Conservation (phyloP, 192 early-diverging fungal species). For the Globomyces pollinis-pini region DNA sequence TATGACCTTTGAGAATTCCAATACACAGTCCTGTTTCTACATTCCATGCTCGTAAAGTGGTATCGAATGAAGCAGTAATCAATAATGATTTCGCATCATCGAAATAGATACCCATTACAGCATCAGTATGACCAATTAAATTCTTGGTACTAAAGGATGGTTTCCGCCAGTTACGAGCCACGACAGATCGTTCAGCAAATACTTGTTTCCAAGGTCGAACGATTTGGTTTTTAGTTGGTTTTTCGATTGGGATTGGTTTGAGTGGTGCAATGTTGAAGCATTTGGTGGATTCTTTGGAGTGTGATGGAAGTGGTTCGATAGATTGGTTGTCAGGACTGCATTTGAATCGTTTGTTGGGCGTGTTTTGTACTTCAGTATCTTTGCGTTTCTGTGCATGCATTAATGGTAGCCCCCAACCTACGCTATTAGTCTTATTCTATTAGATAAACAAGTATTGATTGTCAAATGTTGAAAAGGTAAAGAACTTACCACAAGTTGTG, state of each 20-base stretch:
- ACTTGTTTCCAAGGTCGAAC: slow-evolving; percentile 97
- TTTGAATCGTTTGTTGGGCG: neutral
- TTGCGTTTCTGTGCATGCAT: slow-evolving; percentile 44
- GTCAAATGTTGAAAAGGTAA: too few species aligned
- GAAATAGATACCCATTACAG: slow-evolving; percentile 84
- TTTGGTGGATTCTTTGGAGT: neutral
- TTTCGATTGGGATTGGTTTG: neutral
- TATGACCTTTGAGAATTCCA: slow-evolving; percentile 75
- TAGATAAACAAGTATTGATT: too few species aligned
- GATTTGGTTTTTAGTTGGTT: slow-evolving; percentile 17
- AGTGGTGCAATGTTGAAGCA: neutral
- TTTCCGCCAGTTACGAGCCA: slow-evolving; percentile 92
- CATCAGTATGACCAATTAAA: slow-evolving; percentile 77
- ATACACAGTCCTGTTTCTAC: slow-evolving; percentile 74
- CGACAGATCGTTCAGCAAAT: slow-evolving; percentile 82
- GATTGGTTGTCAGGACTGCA: neutral
- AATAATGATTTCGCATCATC: slow-evolving; percentile 62
- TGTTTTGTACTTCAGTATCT: neutral
- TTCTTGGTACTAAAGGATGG: slow-evolving; percentile 58
- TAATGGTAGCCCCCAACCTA: slow-evolving; percentile 94
- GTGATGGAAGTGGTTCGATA: neutral
- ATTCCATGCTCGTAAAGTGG: slow-evolving; percentile 83
- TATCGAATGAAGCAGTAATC: slow-evolving; percentile 84
- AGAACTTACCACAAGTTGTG: slow-evolving; percentile 87
- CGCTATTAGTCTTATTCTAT: too few species aligned